Conservation (phyloP, 140 eudicot species). For the Cichorium intybus region DNA sequence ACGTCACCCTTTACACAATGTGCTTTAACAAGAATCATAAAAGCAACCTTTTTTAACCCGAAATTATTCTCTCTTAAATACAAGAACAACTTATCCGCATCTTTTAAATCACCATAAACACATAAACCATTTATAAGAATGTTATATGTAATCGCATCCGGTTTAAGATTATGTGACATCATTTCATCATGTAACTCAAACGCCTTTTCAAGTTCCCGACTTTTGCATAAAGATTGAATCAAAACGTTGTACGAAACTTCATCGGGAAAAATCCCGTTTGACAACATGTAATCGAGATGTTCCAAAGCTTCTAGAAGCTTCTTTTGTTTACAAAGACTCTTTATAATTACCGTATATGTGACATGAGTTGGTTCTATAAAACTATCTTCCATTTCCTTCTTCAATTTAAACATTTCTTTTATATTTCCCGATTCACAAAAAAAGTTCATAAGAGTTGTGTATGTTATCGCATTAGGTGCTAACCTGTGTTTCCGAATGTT, state of each 20-base stretch:
- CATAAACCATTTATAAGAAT: constrained; percentile 77
- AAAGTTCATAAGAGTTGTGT: constrained; percentile 81
- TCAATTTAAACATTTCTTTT: constrained; percentile 38
- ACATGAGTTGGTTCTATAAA: constrained; percentile 59
- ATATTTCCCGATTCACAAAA: constrained; percentile 55
- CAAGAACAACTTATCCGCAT: constrained; percentile 52
- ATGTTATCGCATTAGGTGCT: constrained; percentile 59
- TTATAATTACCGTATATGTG: constrained; percentile 71
- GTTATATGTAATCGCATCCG: constrained; percentile 61
- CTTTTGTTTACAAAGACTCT: constrained; percentile 64
- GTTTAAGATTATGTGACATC: constrained; percentile 49
- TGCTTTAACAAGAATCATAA: constrained; percentile 66
- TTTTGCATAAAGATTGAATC: constrained; percentile 74
- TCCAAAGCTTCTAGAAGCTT: constrained; percentile 48
- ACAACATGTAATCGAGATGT: constrained; percentile 48
- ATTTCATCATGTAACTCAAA: constrained; percentile 55
- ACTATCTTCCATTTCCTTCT: constrained; percentile 54
- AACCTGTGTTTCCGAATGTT: constrained; percentile 48
- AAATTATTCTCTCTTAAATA: constrained; percentile 41
- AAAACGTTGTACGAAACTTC: constrained; percentile 60
- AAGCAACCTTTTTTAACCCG: constrained; percentile 57
- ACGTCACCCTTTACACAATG: constrained; percentile 91
- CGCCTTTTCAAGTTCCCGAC: constrained; percentile 44
- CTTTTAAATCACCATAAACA: constrained; percentile 50
- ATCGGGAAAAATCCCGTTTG: constrained; percentile 63